Evolutionary conservation across 176 grass and related monocot genomes (phyloP).

Genomic region (Coix lacrymajobi): DNA sequence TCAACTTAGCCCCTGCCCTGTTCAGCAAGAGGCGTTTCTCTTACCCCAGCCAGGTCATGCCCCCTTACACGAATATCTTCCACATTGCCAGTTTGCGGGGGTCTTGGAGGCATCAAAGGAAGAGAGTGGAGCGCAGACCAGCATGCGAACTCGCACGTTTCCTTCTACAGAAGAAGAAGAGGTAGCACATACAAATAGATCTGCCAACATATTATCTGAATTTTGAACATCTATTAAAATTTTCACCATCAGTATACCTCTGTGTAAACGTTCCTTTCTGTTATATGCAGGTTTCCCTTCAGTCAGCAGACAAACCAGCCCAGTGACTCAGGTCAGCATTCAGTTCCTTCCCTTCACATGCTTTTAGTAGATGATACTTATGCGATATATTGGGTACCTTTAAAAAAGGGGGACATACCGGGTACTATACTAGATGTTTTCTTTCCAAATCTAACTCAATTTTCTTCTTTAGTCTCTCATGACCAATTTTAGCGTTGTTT

Average conservation of each 20-base stretch:
- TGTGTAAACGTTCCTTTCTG: neutral
- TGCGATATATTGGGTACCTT: too few relatives aligned
- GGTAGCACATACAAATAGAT: neutral
- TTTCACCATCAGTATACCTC: neutral
- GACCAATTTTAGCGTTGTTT: too few relatives aligned
- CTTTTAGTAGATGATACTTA: too few relatives aligned
- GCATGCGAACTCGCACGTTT: conserved; percentile 4
- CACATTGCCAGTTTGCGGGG: neutral
- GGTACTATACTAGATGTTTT: too few relatives aligned
- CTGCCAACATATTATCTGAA: neutral
- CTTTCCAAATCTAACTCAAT: too few relatives aligned
- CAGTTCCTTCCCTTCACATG: too few relatives aligned
- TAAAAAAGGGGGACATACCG: too few relatives aligned
- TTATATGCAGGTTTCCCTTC: neutral
- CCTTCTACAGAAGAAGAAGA: conserved; percentile 6
- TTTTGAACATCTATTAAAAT: neutral
- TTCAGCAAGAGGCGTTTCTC: neutral
- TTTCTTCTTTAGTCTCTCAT: too few relatives aligned
- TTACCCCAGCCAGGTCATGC: too few relatives aligned
- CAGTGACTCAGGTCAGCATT: conserved; percentile 1
- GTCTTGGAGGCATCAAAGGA: neutral
- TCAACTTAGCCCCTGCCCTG: neutral
- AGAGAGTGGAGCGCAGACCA: neutral
- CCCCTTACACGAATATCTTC: neutral
- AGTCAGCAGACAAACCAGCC: neutral